A percentile compares a stretch with the other conserved stretches of the same genome.
Conservation (phyloP, 179 eudicot species). For the Beta macrorhiza region DNA sequence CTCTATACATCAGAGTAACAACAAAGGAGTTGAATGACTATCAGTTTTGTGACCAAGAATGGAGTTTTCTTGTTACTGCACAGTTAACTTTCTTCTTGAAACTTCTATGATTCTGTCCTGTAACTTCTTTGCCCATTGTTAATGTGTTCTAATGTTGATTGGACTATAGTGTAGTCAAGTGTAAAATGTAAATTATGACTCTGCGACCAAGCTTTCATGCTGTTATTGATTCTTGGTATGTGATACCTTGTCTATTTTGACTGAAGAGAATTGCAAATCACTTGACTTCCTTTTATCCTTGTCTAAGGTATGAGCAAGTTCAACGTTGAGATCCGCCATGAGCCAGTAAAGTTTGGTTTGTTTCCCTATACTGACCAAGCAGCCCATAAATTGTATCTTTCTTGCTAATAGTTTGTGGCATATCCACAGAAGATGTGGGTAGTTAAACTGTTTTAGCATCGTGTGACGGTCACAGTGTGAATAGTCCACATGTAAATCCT, state of each 20-base stretch:
- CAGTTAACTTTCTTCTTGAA: background rate
- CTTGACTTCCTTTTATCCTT: background rate
- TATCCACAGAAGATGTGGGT: background rate
- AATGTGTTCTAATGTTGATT: background rate
- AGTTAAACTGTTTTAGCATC: background rate
- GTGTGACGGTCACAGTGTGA: background rate
- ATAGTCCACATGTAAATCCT: background rate
- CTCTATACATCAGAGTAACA: background rate
- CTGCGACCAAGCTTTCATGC: background rate
- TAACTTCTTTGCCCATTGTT: background rate
- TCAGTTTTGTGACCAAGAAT: background rate
- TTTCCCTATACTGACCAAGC: background rate
- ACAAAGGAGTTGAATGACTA: background rate
- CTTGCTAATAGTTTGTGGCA: background rate
- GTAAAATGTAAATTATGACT: background rate
- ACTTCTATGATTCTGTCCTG: background rate
- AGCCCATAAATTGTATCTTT: background rate
- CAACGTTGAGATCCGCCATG: background rate
- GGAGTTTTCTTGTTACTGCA: background rate
- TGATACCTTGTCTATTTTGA: background rate
- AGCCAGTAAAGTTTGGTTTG: background rate
- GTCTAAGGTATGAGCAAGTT: background rate
- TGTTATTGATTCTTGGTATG: background rate
- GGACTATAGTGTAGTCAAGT: background rate
- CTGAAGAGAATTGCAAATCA: background rate